phyloP scores from a whole-genome alignment of 2,329 filamentous ascomycete species.

The Aspergillus udagawae region DNA sequence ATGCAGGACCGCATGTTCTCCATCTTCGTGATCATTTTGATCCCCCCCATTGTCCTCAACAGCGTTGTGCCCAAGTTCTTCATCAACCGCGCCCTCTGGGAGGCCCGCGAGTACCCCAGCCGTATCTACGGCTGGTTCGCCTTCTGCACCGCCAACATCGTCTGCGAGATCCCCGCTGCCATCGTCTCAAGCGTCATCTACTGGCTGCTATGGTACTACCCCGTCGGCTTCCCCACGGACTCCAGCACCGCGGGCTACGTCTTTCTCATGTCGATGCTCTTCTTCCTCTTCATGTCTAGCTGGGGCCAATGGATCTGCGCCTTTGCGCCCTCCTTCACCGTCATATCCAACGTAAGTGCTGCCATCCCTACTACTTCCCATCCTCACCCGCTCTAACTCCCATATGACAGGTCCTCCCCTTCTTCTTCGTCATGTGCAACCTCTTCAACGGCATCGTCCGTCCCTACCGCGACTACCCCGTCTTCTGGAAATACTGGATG shows the following conservation, averaged over 20 bases:
- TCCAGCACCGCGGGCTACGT: constrained; percentile 66
- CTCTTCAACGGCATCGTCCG: constrained; percentile 75
- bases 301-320: constrained; percentile 86
- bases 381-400: constrained; percentile 2
- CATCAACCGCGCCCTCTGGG: constrained; percentile 67
- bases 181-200: constrained; percentile 64
- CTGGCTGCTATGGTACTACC: constrained; percentile 73
- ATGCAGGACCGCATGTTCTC: constrained; percentile 79
- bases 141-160: constrained; percentile 68
- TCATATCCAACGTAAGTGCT: constrained; percentile 60
- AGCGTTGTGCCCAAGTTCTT: constrained; percentile 74
- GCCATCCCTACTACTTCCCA: constrained; percentile 7
- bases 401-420: constrained; percentile 56
- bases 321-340: constrained; percentile 73
- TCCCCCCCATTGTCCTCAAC: constrained; percentile 70
- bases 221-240: constrained; percentile 65
- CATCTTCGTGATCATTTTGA: constrained; percentile 59
- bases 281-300: constrained; percentile 69
- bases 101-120: constrained; percentile 67
- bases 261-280: constrained; percentile 73
- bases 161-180: constrained; percentile 68
- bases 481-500: constrained; percentile 70
- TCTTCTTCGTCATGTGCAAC: constrained; percentile 75
- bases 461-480: constrained; percentile 60
- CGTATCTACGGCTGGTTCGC: constrained; percentile 75